Evolutionary conservation across 306 rosid genomes (phyloP).

Genomic region (Mimosa bimucronata): DNA sequence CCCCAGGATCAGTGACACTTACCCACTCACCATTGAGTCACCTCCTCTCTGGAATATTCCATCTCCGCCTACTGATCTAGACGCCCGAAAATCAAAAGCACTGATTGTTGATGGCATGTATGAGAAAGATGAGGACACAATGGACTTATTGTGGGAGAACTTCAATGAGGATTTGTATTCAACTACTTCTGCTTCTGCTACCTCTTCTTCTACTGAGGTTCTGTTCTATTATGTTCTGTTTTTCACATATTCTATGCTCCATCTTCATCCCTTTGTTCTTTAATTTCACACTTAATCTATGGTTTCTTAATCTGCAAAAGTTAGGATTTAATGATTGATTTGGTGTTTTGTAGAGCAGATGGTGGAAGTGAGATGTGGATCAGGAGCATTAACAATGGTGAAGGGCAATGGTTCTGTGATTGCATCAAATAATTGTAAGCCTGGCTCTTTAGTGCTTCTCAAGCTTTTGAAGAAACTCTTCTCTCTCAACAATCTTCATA

Average conservation of each 20-base stretch:
- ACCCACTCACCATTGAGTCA: slow-evolving; percentile 41
- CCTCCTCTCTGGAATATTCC: slow-evolving; percentile 51
- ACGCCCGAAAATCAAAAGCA: neutral
- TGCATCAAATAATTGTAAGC: slow-evolving; percentile 35
- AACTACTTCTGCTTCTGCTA: slow-evolving; percentile 39
- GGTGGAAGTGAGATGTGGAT: slow-evolving; percentile 26
- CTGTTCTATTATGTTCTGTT: neutral
- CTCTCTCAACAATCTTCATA: slow-evolving; percentile 40
- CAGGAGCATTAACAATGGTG: slow-evolving; percentile 17
- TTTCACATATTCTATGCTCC: neutral
- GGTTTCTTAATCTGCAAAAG: neutral
- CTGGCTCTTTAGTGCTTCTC: slow-evolving; percentile 45
- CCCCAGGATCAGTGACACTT: slow-evolving; percentile 40
- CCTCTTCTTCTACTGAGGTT: slow-evolving; percentile 42
- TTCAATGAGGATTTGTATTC: slow-evolving; percentile 54
- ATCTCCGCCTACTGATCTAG: slow-evolving; percentile 23
- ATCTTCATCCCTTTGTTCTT: neutral
- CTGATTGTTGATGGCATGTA: neutral
- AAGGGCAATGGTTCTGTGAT: slow-evolving; percentile 17
- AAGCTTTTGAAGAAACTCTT: slow-evolving; percentile 54
- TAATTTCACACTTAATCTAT: neutral
- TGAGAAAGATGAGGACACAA: slow-evolving; percentile 38
- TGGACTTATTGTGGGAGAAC: slow-evolving; percentile 68
- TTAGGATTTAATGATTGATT: neutral
- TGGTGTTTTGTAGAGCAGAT: neutral